Evolutionary conservation across 2,329 filamentous ascomycete genomes (phyloP).

Genomic region (Phaeomoniella chlamydospora): DNA sequence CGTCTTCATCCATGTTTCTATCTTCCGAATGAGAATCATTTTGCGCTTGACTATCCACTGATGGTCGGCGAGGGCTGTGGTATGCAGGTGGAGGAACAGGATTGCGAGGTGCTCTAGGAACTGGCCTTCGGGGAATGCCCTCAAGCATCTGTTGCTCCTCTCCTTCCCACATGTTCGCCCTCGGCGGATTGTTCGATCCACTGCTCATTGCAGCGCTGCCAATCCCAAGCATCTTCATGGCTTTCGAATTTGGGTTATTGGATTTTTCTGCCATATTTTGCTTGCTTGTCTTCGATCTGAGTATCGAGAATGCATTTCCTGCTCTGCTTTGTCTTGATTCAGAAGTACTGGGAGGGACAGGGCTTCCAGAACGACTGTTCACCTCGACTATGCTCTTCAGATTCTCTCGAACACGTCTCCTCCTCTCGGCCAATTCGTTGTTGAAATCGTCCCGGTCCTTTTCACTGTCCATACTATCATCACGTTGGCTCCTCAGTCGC

Average conservation of each 20-base stretch:
- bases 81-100: not conserved
- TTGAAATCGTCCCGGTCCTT: slow-evolving; percentile 32
- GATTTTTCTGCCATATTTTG: slow-evolving; percentile 14
- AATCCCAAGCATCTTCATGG: slow-evolving; percentile 26
- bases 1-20: too few relatives aligned
- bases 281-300: slow-evolving; percentile 26
- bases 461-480: slow-evolving; percentile 32
- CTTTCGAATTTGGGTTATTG: slow-evolving; percentile 19
- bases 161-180: slow-evolving; percentile 21
- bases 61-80: not conserved
- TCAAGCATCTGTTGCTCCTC: slow-evolving; percentile 19
- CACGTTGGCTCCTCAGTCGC: slow-evolving; percentile 23
- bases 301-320: slow-evolving; percentile 27
- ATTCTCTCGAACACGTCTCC: slow-evolving; percentile 32
- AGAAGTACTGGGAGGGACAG: slow-evolving; percentile 20
- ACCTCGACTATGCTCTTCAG: slow-evolving; percentile 25
- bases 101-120: slow-evolving; percentile 22
- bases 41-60: not conserved
- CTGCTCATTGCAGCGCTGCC: slow-evolving; percentile 14
- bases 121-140: slow-evolving; percentile 18
- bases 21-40: too few relatives aligned
- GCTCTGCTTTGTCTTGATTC: slow-evolving; percentile 17
- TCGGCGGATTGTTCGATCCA: slow-evolving; percentile 19
- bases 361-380: slow-evolving; percentile 28
- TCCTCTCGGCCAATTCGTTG: slow-evolving; percentile 31